Evolutionary conservation across 345 rosid species (phyloP).

Genomic region (Turritis glabra): DNA sequence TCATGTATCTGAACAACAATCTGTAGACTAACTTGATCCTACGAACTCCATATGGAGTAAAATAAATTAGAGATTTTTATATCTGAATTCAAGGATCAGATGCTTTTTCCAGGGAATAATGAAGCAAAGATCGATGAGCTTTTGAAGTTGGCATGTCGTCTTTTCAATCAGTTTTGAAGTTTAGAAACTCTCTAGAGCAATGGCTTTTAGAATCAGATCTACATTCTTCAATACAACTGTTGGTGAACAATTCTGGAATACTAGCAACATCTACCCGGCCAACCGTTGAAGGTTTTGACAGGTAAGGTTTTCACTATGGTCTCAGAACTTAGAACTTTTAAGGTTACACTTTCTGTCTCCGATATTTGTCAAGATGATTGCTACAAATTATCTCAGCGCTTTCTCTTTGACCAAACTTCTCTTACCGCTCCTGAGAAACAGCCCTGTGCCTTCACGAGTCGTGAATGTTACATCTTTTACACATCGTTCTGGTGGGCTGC

Average conservation of each 20-base stretch:
- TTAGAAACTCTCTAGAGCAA: constrained; percentile 60
- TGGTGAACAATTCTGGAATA: constrained; percentile 93
- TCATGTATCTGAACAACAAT: not conserved
- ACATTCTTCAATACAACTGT: constrained; percentile 79
- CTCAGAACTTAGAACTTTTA: not conserved
- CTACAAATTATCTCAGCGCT: constrained; percentile 77
- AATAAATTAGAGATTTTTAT: not conserved
- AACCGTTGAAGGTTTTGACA: constrained; percentile 77
- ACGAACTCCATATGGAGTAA: not conserved
- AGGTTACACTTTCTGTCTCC: not conserved
- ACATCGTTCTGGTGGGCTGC: constrained; percentile 77
- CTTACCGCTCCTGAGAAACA: constrained; percentile 75
- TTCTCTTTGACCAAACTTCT: constrained; percentile 71
- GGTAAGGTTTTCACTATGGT: constrained; percentile 44
- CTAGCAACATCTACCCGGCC: constrained; percentile 63
- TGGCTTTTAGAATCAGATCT: constrained; percentile 74
- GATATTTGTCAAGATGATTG: constrained; percentile 68
- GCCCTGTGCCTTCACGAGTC: constrained; percentile 76
- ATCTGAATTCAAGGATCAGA: not conserved
- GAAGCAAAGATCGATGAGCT: constrained; percentile 24
- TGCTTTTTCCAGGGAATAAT: not conserved
- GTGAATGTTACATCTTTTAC: constrained; percentile 95
- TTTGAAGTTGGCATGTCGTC: constrained; percentile 73
- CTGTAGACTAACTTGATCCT: not conserved
- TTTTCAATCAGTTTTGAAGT: constrained; percentile 63